A percentile compares a stretch with the other conserved stretches of the same genome.
phyloP scores from a whole-genome alignment of 495 filamentous ascomycete species.

The Tuber aestivum region DNA sequence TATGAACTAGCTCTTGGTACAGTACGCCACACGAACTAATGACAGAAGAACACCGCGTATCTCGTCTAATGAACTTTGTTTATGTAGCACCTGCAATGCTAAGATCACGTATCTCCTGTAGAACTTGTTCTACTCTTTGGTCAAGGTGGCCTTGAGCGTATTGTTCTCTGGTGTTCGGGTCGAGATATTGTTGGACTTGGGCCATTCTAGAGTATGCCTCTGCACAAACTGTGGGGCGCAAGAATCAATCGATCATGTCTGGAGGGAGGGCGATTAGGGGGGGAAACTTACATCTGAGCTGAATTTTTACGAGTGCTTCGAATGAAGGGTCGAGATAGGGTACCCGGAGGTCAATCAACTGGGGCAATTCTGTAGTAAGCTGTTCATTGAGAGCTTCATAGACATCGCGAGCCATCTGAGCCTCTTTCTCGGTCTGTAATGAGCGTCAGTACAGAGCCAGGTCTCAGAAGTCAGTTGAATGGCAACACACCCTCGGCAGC shows the following conservation, averaged over 20 bases:
- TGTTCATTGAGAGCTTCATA: constrained; percentile 97
- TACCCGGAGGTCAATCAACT: constrained; percentile 92
- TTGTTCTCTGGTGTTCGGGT: constrained; percentile 91
- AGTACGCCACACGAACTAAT: neutral
- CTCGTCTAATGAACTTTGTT: neutral
- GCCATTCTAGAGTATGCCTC: constrained; percentile 97
- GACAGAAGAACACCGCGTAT: neutral
- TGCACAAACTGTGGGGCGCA: constrained; percentile 59
- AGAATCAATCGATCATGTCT: constrained; percentile 1
- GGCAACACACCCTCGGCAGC: constrained; percentile 59
- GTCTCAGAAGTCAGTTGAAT: neutral
- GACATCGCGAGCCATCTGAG: constrained; percentile 82
- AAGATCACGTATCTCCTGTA: constrained; percentile 94
- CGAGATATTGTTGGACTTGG: constrained; percentile 97
- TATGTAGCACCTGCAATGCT: constrained; percentile 67
- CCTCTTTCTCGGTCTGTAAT: constrained; percentile 67
- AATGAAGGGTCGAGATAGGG: constrained; percentile 95
- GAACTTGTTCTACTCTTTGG: constrained; percentile 83
- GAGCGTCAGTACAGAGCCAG: neutral
- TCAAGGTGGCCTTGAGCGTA: constrained; percentile 93
- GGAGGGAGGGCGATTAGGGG: neutral
- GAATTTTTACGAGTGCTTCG: constrained; percentile 97
- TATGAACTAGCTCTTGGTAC: neutral
- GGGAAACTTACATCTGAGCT: constrained; percentile 59
- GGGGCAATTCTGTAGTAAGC: constrained; percentile 85